Evolutionary conservation across 257 asterid genomes (phyloP).

Genomic region (Ilex aquifolium): DNA sequence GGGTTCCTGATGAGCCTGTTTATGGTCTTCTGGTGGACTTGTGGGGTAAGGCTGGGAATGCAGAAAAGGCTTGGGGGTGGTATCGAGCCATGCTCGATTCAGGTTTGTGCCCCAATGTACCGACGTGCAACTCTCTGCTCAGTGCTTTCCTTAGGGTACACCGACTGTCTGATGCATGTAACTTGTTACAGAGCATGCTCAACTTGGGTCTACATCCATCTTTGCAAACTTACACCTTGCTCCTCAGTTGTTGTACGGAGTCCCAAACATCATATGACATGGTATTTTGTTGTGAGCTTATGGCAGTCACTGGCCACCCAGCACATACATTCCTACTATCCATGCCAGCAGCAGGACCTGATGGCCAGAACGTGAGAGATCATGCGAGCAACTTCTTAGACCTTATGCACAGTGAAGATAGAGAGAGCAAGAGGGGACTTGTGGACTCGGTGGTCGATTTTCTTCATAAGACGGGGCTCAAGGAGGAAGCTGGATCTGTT

Average conservation of each 20-base stretch:
- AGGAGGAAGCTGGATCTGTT: conserved; percentile 91
- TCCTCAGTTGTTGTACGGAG: conserved; percentile 86
- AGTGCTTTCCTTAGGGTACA: conserved; percentile 93
- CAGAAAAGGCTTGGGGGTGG: conserved; percentile 90
- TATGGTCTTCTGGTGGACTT: conserved; percentile 89
- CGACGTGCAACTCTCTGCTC: conserved; percentile 87
- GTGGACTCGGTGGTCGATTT: conserved; percentile 87
- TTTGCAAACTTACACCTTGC: conserved; percentile 84
- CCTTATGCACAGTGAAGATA: conserved; percentile 88
- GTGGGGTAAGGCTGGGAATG: conserved; percentile 91
- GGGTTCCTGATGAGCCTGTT: conserved; percentile 98
- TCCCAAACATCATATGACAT: conserved; percentile 69
- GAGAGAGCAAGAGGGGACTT: conserved; percentile 94
- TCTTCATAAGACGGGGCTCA: conserved; percentile 80
- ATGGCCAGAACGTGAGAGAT: conserved; percentile 78
- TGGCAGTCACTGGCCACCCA: conserved; percentile 81
- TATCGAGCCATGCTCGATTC: conserved; percentile 75
- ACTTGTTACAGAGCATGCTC: conserved; percentile 79
- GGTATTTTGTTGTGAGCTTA: conserved; percentile 70
- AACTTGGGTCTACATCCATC: conserved; percentile 69
- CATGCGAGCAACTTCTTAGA: conserved; percentile 81
- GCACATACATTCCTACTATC: conserved; percentile 73
- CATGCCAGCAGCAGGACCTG: conserved; percentile 83
- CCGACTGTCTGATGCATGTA: conserved; percentile 67
- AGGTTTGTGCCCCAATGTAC: conserved; percentile 83